Evolutionary conservation across 2,329 filamentous ascomycete species (phyloP).

Genomic region (Graphium sp.): DNA sequence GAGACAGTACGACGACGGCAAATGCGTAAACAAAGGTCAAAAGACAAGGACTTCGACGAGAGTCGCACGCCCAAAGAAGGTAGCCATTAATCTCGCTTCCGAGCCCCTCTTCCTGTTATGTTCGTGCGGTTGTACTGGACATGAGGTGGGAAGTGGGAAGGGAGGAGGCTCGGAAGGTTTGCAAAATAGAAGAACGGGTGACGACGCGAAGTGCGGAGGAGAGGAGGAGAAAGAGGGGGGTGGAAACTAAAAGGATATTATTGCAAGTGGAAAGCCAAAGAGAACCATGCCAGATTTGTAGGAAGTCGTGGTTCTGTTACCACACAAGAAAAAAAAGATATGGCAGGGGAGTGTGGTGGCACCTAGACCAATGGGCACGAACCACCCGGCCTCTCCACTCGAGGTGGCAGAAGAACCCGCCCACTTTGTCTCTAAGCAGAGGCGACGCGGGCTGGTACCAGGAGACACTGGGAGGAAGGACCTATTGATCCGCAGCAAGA

Average conservation of each 20-base stretch:
- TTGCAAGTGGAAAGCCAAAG: background rate
- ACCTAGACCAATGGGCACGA: slow-evolving; percentile 2
- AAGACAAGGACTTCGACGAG: too few relatives aligned
- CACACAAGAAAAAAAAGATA: slow-evolving; percentile 6
- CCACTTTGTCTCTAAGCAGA: too few relatives aligned
- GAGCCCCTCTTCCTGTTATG: too few relatives aligned
- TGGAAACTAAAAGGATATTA: background rate
- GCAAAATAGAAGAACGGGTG: background rate
- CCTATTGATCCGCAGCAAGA: too few relatives aligned
- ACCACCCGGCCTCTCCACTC: too few relatives aligned
- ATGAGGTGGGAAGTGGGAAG: slow-evolving; percentile 3
- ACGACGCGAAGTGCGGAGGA: background rate
- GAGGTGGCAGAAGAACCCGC: too few relatives aligned
- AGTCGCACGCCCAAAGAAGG: too few relatives aligned
- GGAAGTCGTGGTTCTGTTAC: background rate
- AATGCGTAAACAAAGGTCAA: too few relatives aligned
- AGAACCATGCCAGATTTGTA: slow-evolving; percentile 1
- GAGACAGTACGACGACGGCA: too few relatives aligned
- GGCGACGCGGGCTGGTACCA: too few relatives aligned
- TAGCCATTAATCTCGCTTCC: too few relatives aligned
- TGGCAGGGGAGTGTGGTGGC: slow-evolving; percentile 5
- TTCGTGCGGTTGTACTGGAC: slow-evolving; percentile 3
- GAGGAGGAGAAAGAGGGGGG: background rate
- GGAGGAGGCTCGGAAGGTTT: slow-evolving; percentile 2
- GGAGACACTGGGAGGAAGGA: too few relatives aligned